Evolutionary conservation across 805 yeast genomes (phyloP).

Genomic region (Teunomyces panamensis): DNA sequence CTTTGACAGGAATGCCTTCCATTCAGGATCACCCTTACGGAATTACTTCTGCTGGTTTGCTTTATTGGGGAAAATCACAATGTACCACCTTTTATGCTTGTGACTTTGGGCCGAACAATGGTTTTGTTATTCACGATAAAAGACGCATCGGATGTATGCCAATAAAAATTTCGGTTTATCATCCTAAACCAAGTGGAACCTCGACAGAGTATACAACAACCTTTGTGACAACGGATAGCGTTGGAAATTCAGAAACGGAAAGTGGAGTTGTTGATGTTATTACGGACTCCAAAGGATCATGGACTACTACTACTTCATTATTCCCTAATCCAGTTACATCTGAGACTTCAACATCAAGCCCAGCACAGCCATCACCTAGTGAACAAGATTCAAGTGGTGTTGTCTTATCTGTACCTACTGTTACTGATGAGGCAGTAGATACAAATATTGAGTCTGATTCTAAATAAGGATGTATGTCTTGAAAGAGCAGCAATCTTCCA

Average conservation of each 20-base stretch:
- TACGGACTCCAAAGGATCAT: not conserved
- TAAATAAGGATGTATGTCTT: too few relatives aligned
- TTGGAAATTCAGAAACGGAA: not conserved
- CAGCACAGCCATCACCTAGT: too few relatives aligned
- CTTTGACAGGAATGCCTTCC: not conserved
- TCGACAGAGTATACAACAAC: not conserved
- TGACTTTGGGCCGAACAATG: not conserved
- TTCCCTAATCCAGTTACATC: not conserved
- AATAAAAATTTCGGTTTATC: not conserved
- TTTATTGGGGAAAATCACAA: not conserved
- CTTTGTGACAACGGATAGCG: not conserved
- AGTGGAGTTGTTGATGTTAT: not conserved
- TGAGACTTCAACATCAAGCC: too few relatives aligned
- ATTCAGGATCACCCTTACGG: not conserved
- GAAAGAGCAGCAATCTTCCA: too few relatives aligned
- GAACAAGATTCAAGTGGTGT: too few relatives aligned
- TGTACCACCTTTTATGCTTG: not conserved
- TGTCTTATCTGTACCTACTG: too few relatives aligned
- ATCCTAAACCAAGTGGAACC: not conserved
- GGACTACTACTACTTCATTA: not conserved
- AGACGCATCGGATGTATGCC: not conserved
- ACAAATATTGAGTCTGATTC: too few relatives aligned
- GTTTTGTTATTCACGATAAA: not conserved
- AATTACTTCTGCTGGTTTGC: not conserved
- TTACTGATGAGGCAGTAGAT: too few relatives aligned